A percentile compares a stretch with the other conserved stretches of the same genome.
These are phyloP conservation scores for Powellomyces hirtus DNA, from an alignment of 192 early-diverging fungal genomes.

Conservation along the genomic window DNA sequence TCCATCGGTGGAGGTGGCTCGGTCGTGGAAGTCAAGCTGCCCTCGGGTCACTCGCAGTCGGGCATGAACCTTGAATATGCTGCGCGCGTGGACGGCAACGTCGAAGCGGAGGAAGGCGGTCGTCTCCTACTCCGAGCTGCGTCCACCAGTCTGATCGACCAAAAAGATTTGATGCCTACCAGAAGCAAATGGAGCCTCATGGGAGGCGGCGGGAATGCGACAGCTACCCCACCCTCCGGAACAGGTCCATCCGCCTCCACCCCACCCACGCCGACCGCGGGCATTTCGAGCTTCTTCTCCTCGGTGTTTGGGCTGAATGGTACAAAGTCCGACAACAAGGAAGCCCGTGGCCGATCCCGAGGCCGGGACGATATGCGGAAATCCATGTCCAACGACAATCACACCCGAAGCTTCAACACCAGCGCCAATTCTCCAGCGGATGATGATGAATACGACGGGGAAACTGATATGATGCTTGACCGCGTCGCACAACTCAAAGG, in stretches of 20 bases:
- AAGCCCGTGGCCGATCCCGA: not conserved
- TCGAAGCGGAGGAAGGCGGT: conserved; percentile 23
- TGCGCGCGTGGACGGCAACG: conserved; percentile 19
- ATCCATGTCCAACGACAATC: not conserved
- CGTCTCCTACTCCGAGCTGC: conserved; percentile 17
- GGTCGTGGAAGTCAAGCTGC: conserved; percentile 1
- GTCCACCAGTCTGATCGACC: not conserved
- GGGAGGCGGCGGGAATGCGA: not conserved
- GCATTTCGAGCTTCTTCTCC: conserved; percentile 7
- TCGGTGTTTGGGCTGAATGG: conserved; percentile 5
- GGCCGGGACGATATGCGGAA: not conserved
- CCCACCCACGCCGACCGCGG: not conserved
- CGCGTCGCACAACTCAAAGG: conserved; percentile 18
- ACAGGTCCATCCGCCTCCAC: not conserved
- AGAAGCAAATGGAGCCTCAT: not conserved
- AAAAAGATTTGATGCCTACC: not conserved
- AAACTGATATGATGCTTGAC: conserved; percentile 15
- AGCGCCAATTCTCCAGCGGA: not conserved
- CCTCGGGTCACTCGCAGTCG: not conserved
- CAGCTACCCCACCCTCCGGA: not conserved
- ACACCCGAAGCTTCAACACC: not conserved
- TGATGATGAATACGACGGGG: conserved; percentile 10
- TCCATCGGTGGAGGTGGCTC: conserved; percentile 15
- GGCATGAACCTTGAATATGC: not conserved
- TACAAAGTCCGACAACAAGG: not conserved